A percentile compares a stretch with the other conserved stretches of the same genome.
These are phyloP conservation scores for Crithidia mellificae DNA, from an alignment of 208 protist species.

Conservation along the genomic window DNA sequence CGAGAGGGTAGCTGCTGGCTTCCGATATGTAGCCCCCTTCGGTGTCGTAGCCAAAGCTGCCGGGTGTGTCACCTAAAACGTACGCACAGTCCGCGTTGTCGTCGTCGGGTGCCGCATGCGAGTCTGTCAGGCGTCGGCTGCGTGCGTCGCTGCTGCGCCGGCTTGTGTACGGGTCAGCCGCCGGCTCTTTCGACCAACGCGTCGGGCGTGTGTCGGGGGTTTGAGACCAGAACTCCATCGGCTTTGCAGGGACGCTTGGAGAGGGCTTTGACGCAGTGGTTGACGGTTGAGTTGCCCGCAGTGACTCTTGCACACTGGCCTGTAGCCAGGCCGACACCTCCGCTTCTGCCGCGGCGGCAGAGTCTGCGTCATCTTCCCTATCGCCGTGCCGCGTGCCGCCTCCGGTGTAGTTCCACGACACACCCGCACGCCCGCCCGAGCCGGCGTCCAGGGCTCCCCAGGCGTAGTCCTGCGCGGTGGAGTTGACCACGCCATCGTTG, in stretches of 20 bases:
- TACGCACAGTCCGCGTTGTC: constrained; percentile 18
- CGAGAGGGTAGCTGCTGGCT: constrained; percentile 19
- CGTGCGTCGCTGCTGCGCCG: constrained; percentile 3
- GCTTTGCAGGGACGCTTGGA: too few species aligned
- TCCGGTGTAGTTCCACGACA: constrained; percentile 17
- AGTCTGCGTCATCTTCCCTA: constrained; percentile 12
- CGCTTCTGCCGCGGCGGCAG: constrained; percentile 16
- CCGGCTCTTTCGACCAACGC: not conserved
- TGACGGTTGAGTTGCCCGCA: too few species aligned
- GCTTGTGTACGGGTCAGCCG: constrained; percentile 1
- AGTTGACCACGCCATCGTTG: not conserved
- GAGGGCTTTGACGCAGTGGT: too few species aligned
- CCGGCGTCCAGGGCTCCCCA: constrained; percentile 13
- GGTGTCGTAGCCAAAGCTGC: constrained; percentile 35
- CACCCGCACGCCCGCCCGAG: not conserved
- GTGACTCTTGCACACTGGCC: constrained; percentile 19
- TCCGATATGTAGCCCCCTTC: constrained; percentile 22
- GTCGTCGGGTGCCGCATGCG: not conserved
- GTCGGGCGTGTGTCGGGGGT: not conserved
- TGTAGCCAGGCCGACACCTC: constrained; percentile 29
- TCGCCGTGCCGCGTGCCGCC: not conserved
- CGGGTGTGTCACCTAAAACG: constrained; percentile 28
- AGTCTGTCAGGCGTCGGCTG: not conserved
- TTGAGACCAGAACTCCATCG: constrained; percentile 11
- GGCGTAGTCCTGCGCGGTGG: constrained; percentile 7